phyloP scores from a whole-genome alignment of 2,329 filamentous ascomycete genomes.

The Elsinoe necatrix region DNA sequence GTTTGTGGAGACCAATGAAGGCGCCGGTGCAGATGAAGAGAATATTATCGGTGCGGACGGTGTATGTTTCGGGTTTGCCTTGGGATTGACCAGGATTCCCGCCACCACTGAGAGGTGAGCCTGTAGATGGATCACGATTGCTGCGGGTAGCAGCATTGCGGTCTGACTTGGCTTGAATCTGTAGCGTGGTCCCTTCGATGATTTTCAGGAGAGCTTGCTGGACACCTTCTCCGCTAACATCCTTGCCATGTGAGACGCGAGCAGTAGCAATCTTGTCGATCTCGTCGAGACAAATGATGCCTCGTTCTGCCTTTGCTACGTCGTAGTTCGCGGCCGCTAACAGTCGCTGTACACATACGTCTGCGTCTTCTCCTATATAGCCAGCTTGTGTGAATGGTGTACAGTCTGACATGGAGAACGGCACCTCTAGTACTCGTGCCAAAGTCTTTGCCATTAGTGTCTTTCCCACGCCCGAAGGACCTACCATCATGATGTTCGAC shows the following conservation, averaged over 20 bases:
- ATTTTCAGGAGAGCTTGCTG: slow-evolving; percentile 94
- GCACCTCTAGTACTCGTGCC: slow-evolving; percentile 85
- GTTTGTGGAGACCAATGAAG: slow-evolving; percentile 85
- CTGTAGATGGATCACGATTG: slow-evolving; percentile 12
- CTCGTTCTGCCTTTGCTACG: slow-evolving; percentile 71
- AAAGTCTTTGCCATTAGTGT: slow-evolving; percentile 91
- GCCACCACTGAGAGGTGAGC: slow-evolving; percentile 29
- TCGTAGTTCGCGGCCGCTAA: slow-evolving; percentile 88
- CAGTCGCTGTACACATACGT: slow-evolving; percentile 83
- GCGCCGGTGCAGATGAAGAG: slow-evolving; percentile 95
- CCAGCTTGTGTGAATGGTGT: slow-evolving; percentile 93
- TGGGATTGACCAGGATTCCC: slow-evolving; percentile 26
- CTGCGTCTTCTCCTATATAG: slow-evolving; percentile 97
- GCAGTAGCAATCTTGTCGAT: slow-evolving; percentile 93
- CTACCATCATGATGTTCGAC: slow-evolving; percentile 84
- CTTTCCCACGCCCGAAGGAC: slow-evolving; percentile 91
- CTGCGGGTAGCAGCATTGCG: slow-evolving; percentile 32
- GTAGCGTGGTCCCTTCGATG: slow-evolving; percentile 89
- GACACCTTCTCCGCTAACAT: slow-evolving; percentile 92
- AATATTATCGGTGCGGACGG: slow-evolving; percentile 90
- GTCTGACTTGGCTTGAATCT: slow-evolving; percentile 79
- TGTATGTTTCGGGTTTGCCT: slow-evolving; percentile 52
- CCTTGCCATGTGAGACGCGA: slow-evolving; percentile 79
- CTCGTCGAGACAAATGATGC: slow-evolving; percentile 93
- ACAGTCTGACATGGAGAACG: slow-evolving; percentile 91